These are phyloP conservation scores for Thelonectria olida DNA, from an alignment of 2,329 filamentous ascomycete species.

Conservation along the genomic window DNA sequence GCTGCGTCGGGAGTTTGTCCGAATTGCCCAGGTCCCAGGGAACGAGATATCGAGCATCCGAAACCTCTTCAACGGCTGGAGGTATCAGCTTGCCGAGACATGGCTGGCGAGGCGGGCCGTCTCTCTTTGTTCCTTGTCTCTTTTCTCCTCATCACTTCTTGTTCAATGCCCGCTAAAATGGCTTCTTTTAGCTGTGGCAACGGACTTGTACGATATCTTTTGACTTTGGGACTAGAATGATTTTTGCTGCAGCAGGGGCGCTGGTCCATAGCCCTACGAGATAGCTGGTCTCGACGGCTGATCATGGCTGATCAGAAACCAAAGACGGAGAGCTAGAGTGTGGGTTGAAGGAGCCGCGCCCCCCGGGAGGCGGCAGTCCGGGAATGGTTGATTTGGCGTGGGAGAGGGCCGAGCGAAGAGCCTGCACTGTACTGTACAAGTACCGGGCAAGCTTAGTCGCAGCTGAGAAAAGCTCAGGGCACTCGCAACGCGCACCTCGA, in stretches of 20 bases:
- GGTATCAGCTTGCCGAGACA: slow-evolving; percentile 8
- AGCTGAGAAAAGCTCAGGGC: neutral
- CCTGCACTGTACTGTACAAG: slow-evolving; percentile 26
- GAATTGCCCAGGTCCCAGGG: neutral
- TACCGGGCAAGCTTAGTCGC: neutral
- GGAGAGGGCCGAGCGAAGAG: slow-evolving; percentile 17
- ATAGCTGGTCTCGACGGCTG: too few relatives aligned
- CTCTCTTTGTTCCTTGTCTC: too few relatives aligned
- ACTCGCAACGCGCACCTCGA: slow-evolving; percentile 17
- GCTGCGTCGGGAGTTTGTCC: slow-evolving; percentile 1
- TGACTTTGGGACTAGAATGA: too few relatives aligned
- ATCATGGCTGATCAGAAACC: too few relatives aligned
- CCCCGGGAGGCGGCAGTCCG: neutral
- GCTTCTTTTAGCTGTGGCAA: too few relatives aligned
- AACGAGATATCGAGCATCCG: slow-evolving; percentile 6
- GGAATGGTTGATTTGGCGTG: neutral
- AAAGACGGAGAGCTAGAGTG: too few relatives aligned
- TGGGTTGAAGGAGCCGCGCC: too few relatives aligned
- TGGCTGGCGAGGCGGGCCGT: neutral
- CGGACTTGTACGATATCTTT: too few relatives aligned
- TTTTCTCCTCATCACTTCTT: too few relatives aligned
- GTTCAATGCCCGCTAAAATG: too few relatives aligned
- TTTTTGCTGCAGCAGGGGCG: too few relatives aligned
- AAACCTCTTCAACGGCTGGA: slow-evolving; percentile 22
- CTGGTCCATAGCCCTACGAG: too few relatives aligned